Conservation (phyloP, 1,139 yeast genomes). For the Candida frijolesensis region DNA sequence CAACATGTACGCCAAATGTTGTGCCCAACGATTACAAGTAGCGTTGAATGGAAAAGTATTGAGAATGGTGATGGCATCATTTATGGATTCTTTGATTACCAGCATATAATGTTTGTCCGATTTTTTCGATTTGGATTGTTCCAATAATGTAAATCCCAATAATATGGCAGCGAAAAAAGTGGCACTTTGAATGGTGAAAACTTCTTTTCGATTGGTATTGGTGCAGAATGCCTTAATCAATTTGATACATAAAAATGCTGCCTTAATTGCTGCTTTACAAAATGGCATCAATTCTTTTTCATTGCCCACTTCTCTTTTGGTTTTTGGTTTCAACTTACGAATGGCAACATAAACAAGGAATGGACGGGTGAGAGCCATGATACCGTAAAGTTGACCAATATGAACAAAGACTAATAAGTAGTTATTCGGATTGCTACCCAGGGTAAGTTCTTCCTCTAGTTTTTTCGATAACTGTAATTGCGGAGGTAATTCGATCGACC, state of each 20-base stretch:
- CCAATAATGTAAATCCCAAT: conserved; percentile 17
- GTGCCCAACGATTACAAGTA: conserved; percentile 17
- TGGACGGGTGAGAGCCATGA: conserved; percentile 47
- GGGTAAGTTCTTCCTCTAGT: conserved; percentile 14
- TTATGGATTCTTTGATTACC: conserved; percentile 16
- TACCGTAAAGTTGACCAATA: conserved; percentile 41
- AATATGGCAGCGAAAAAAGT: conserved; percentile 16
- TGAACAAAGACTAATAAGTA: conserved; percentile 34
- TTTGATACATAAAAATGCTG: conserved; percentile 18
- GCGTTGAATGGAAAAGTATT: conserved; percentile 14
- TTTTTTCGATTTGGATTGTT: conserved; percentile 14
- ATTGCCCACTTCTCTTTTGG: conserved; percentile 13
- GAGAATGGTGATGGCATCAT: conserved; percentile 14
- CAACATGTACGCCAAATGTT: conserved; percentile 16
- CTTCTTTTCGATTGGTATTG: conserved; percentile 15
- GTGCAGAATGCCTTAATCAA: conserved; percentile 15
- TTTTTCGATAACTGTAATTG: conserved; percentile 20
- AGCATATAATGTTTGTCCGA: conserved; percentile 17
- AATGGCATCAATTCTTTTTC: conserved; percentile 18
- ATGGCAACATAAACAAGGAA: conserved; percentile 35
- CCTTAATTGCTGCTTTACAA: conserved; percentile 19
- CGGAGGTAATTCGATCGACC: conserved; percentile 34
- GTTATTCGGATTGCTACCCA: conserved; percentile 19
- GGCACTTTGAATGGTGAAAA: conserved; percentile 15
- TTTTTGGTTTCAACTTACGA: conserved; percentile 14